Evolutionary conservation across 371 early-diverging fungal genomes (phyloP), one percentile per base, ranked within the genome.

Genomic region (Circinella umbellata): DNA sequence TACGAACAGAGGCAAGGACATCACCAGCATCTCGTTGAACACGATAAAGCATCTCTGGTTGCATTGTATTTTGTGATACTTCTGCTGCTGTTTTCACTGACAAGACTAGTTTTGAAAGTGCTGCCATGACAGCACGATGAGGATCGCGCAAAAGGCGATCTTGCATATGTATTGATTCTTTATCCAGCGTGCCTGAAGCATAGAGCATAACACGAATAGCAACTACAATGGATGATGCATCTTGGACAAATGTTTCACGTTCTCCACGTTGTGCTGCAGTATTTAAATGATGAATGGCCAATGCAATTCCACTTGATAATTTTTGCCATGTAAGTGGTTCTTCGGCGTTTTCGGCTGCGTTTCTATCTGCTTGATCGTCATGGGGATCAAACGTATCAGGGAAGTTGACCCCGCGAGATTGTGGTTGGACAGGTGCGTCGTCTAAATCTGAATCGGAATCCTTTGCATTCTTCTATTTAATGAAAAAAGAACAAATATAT

Each of bases 191-290:
- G 6, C 92, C 88, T 9, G 93, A 90, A 15, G 94, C 87, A 49
- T 89, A 89, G 46, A 98, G 81, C 92, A 98, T 92, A 35, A 68
- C 85, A 20, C 94, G 90, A 68, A 96, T 92, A 15, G 94, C 86
- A 27, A 91, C 88, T 9, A 96, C 92, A 9, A 96, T 89, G 10
- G 76, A 73, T 0, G 86, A 66, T 4, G 75, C 66, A 60, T 66
- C 51, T 38, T 18, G 54, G 4, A 63, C 57, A 42, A 76, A 67
- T 3, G 63, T 36, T 8, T 69, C 62, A 13, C 68, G 69, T n/a
- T 75, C 75, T 4, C 84, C 78, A 61, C 68, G 86, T 65, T 90
- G 89, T n/a, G 80, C 69, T 83, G 81, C 49, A 80, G 84, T 34
- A 80, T 83, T 59, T 72, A 73, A 67, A 71, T 77, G 49, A 73